A percentile compares a stretch with the other conserved stretches of the same genome.
phyloP scores from a whole-genome alignment of 495 filamentous ascomycete genomes.

The Neurospora sp. region DNA sequence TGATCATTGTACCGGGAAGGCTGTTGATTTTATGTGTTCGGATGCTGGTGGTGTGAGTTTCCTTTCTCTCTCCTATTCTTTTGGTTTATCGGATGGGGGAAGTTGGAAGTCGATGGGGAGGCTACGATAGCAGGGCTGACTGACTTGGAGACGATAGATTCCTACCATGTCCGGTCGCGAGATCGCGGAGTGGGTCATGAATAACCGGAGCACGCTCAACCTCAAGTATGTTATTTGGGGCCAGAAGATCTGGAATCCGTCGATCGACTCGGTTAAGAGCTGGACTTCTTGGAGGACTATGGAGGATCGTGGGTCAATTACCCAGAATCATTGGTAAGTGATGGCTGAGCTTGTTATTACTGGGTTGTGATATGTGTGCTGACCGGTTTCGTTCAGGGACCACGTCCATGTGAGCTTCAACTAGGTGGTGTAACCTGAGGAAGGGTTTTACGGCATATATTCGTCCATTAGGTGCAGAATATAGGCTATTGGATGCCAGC shows the following conservation, averaged over 20 bases:
- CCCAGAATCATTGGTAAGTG: slow-evolving; percentile 31
- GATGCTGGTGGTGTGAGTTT: slow-evolving; percentile 20
- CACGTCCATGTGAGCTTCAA: slow-evolving; percentile 18
- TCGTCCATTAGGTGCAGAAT: background rate
- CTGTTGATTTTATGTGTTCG: slow-evolving; percentile 35
- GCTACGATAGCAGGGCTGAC: background rate
- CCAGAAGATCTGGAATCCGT: slow-evolving; percentile 37
- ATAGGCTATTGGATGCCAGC: background rate
- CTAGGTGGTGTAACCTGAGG: background rate
- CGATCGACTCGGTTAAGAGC: slow-evolving; percentile 19
- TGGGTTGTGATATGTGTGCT: background rate
- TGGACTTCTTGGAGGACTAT: slow-evolving; percentile 32
- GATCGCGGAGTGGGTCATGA: slow-evolving; percentile 40
- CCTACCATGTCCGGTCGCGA: slow-evolving; percentile 20
- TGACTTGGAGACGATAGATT: background rate
- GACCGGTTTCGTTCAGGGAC: slow-evolving; percentile 2
- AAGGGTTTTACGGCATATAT: background rate
- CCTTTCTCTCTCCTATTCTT: too few relatives aligned
- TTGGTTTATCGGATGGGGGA: too few relatives aligned
- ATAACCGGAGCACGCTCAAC: slow-evolving; percentile 25
- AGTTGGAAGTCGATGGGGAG: too few relatives aligned
- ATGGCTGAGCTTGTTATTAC: background rate
- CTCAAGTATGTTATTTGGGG: slow-evolving; percentile 42
- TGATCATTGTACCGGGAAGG: slow-evolving; percentile 34
- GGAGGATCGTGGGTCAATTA: slow-evolving; percentile 29